Evolutionary conservation across 192 early-diverging fungal genomes (phyloP).

Genomic region (Linnemannia elongata): DNA sequence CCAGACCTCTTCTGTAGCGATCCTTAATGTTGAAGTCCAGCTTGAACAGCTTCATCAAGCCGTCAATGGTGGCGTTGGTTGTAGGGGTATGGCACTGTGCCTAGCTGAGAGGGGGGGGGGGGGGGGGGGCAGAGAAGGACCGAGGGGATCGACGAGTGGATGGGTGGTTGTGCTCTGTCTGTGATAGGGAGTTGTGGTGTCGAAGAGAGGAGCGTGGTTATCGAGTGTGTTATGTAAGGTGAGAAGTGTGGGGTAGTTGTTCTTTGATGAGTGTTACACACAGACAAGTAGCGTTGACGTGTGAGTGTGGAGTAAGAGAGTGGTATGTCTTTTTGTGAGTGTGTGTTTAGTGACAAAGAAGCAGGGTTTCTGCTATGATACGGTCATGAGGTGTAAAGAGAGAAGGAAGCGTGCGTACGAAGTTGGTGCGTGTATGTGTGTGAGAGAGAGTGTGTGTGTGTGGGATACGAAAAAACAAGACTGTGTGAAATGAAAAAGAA

Average conservation of each 20-base stretch:
- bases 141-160: not conserved
- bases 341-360: not conserved
- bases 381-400: not conserved
- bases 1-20: conserved; percentile 49
- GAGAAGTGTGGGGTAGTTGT: not conserved
- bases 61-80: not conserved
- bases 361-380: conserved; percentile 1
- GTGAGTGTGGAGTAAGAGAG: not conserved
- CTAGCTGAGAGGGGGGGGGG: not conserved
- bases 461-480: not conserved
- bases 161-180: not conserved
- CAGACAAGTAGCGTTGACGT: not conserved
- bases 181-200: not conserved
- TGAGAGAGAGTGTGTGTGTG: not conserved
- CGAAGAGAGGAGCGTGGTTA: not conserved
- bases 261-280: conserved; percentile 6
- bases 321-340: not conserved
- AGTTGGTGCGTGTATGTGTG: not conserved
- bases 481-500: not conserved
- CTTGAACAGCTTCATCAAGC: conserved; percentile 47
- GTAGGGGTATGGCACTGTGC: not conserved
- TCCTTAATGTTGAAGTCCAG: conserved; percentile 48
- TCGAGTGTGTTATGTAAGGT: not conserved
- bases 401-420: not conserved
- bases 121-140: not conserved